Evolutionary conservation across 192 early-diverging fungal species (phyloP).

Genomic region (Helicostylum pulchrum): DNA sequence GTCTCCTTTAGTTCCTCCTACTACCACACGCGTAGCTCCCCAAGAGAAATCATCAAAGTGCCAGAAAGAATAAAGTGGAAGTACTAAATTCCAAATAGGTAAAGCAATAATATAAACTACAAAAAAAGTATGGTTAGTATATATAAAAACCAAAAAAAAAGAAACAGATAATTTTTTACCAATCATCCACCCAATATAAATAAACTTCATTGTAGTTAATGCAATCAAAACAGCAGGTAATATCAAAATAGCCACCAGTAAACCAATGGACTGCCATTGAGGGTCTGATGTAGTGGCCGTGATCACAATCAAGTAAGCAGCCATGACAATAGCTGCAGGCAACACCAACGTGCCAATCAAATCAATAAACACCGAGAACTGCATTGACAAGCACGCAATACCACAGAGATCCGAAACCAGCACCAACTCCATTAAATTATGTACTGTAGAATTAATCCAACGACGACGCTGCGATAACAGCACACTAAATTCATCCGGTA

Average conservation of each 20-base stretch:
- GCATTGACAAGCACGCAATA: constrained; percentile 85
- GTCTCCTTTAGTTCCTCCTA: constrained; percentile 63
- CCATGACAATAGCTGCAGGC: constrained; percentile 72
- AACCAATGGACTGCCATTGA: constrained; percentile 56
- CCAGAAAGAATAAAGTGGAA: constrained; percentile 92
- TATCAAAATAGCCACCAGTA: constrained; percentile 76
- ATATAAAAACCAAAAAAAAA: not conserved
- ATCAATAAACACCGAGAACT: constrained; percentile 73
- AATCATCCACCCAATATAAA: constrained; percentile 90
- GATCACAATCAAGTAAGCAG: constrained; percentile 68
- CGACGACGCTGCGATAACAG: constrained; percentile 86
- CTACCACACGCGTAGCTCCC: constrained; percentile 76
- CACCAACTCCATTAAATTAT: constrained; percentile 84
- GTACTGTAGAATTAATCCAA: constrained; percentile 94
- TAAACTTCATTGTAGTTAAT: constrained; percentile 73
- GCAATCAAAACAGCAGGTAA: constrained; percentile 87
- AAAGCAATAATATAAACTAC: constrained; percentile 76
- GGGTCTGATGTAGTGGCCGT: constrained; percentile 16
- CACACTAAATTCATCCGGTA: constrained; percentile 78
- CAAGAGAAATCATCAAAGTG: constrained; percentile 92
- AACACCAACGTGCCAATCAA: constrained; percentile 71
- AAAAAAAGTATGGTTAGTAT: constrained; percentile 31
- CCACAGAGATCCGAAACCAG: constrained; percentile 85
- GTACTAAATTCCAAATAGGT: constrained; percentile 92
- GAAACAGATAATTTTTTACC: constrained; percentile 37